Base-by-base conservation (phyloP, 2,329 filamentous ascomycete genomes). In the Stylonectria norvegica region DNA sequence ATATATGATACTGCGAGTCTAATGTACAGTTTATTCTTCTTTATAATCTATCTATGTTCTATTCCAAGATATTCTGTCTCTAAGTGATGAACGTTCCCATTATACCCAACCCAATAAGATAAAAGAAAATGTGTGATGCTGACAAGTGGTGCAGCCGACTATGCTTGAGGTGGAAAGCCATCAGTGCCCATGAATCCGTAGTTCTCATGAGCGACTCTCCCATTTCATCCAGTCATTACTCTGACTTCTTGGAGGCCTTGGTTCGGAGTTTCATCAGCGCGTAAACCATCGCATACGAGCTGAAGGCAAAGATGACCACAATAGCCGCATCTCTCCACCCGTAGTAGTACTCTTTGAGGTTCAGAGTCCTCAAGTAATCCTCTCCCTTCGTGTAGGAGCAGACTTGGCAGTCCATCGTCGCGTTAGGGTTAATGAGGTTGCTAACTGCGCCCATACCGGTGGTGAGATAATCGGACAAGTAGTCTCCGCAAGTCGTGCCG, bases 241-340 rank as follows among this genome's bases (percentile, higher is more conserved):
- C 63, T 1, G 69, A 68, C 58, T 66, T 70, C 62, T 73, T 73
- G 2, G 69, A 69, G 6, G 64, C 63, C 62, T 72, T 73, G 15
- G 68, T 73, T 16, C 70, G 58, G 29, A 73, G 58, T 60, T 72
- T 73, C 70, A 73, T 73, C 38, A 73, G 54, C 2, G 52, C 42
- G 40, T 67, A 71, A 5, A 74, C 71, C 35, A 72, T 31, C 0
- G 56, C 57, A 38, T 83, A 84, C 1, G 71, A 75, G 40, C 69
- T 73, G 27, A 78, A 43, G 1, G 67, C 73, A 48, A 83, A 82
- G 5, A 78, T 62, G 2, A 73, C 74, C 3, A 75, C 71, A 34
- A 85, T 79, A 0, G 56, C 83, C 0, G 78, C 77, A 59, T 86
- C 71, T 34, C 83, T 71, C 83, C 83, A 87, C 0, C 79, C 82